Conservation (phyloP, 257 asterid genomes). For the Catharanthus roseus region DNA sequence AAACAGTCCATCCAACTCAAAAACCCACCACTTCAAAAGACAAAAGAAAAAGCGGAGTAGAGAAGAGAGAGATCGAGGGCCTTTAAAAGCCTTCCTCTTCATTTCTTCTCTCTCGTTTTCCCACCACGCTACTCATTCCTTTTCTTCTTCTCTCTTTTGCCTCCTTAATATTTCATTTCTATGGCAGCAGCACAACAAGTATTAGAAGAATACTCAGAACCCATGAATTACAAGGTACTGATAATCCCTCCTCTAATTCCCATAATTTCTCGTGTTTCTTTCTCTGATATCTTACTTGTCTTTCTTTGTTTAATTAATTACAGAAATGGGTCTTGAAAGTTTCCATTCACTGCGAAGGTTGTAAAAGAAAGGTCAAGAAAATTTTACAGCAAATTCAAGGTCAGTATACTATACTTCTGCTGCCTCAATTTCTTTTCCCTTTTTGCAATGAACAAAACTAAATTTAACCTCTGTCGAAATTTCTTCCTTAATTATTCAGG, state of each 20-base stretch:
- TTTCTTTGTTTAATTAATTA: neutral
- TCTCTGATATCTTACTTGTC: too few species aligned
- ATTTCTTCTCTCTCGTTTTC: constrained; percentile 8
- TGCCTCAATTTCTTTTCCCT: too few species aligned
- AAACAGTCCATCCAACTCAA: too few species aligned
- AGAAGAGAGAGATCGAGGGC: too few species aligned
- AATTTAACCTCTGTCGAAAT: too few species aligned
- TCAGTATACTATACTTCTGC: too few species aligned
- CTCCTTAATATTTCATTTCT: neutral
- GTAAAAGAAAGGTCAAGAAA: constrained; percentile 62
- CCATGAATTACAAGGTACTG: constrained; percentile 39
- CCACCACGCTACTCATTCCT: neutral
- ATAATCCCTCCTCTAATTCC: too few species aligned
- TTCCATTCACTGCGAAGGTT: constrained; percentile 74
- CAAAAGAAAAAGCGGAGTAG: too few species aligned
- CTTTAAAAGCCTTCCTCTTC: constrained; percentile 14
- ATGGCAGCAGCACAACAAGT: constrained; percentile 42
- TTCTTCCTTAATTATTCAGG: too few species aligned
- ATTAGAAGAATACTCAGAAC: constrained; percentile 23
- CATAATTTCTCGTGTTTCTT: too few species aligned
- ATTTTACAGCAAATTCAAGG: constrained; percentile 48
- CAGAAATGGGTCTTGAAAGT: constrained; percentile 58
- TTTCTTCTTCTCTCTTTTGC: neutral
- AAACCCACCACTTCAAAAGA: too few species aligned
- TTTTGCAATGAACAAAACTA: too few species aligned